A percentile compares a stretch with the other conserved stretches of the same genome.
phyloP scores from a whole-genome alignment of 768 basidiomycete species.

The Suillus brevipes region DNA sequence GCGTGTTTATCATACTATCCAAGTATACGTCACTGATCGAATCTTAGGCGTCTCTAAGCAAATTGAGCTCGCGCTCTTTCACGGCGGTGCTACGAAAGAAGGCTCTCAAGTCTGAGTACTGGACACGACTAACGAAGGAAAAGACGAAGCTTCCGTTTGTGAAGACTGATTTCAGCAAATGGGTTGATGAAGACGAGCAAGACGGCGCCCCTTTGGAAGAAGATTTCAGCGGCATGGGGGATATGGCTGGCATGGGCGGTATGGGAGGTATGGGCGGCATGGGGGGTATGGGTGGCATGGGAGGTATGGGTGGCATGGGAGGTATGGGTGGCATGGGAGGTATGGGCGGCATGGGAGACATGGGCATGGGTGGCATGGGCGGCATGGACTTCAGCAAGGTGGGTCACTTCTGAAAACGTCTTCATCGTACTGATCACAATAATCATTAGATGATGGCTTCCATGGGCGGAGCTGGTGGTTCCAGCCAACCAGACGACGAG shows the following conservation, averaged over 20 bases:
- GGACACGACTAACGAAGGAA: constrained; percentile 91
- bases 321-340: constrained; percentile 40
- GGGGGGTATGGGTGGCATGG: constrained; percentile 51
- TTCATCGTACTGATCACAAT: constrained; percentile 10
- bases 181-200: constrained; percentile 98
- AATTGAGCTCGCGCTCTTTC: constrained; percentile 67
- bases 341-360: constrained; percentile 47
- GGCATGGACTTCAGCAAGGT: constrained; percentile 71
- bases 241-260: constrained; percentile 42
- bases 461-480: constrained; percentile 30
- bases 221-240: constrained; percentile 31
- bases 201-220: constrained; percentile 56
- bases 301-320: constrained; percentile 45
- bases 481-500: constrained; percentile 15
- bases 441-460: constrained; percentile 42
- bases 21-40: constrained; percentile 17
- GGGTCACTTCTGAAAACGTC: constrained; percentile 12
- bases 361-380: constrained; percentile 31
- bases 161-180: constrained; percentile 95
- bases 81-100: constrained; percentile 78
- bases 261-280: constrained; percentile 60
- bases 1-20: constrained; percentile 9
- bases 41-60: constrained; percentile 55
- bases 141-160: constrained; percentile 78
- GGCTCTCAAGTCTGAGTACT: constrained; percentile 71